A percentile compares a stretch with the other conserved stretches of the same genome.
Evolutionary conservation across 148 eudicot genomes (phyloP).

Genomic region (Amaranthus palmeri): DNA sequence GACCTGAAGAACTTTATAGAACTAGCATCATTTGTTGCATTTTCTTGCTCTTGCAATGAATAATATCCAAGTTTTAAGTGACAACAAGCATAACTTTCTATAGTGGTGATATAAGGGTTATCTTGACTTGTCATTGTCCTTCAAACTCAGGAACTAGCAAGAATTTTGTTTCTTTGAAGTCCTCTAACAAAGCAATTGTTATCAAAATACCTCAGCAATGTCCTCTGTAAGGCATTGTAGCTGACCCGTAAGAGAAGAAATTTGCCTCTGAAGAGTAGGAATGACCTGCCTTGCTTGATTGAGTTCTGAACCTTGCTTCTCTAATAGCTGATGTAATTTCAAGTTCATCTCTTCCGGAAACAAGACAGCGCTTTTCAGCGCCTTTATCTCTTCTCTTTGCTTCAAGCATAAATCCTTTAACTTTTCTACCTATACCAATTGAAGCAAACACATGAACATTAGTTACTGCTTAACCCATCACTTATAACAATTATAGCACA

Average conservation of each 20-base stretch:
- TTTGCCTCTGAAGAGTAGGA: conserved; percentile 72
- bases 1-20: not conserved
- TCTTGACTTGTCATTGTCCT: too few species aligned
- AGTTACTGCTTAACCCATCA: too few species aligned
- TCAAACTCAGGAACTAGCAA: too few species aligned
- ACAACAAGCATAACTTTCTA: not conserved
- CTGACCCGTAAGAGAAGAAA: conserved; percentile 83
- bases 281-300: conserved; percentile 76
- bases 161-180: not conserved
- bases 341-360: conserved; percentile 74
- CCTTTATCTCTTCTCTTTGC: conserved; percentile 92
- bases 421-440: conserved; percentile 59
- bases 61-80: not conserved
- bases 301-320: conserved; percentile 70
- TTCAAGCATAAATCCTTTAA: conserved; percentile 84
- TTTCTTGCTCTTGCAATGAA: not conserved
- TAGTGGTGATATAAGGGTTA: not conserved
- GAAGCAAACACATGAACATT: not conserved
- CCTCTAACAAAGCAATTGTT: not conserved
- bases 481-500: too few species aligned
- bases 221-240: conserved; percentile 74
- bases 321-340: conserved; percentile 55
- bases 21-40: not conserved
- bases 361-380: conserved; percentile 67
- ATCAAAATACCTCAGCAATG: conserved; percentile 60